Evolutionary conservation across 805 yeast genomes (phyloP), one percentile per base, ranked within the genome.

Genomic region (Ogataea sp.): DNA sequence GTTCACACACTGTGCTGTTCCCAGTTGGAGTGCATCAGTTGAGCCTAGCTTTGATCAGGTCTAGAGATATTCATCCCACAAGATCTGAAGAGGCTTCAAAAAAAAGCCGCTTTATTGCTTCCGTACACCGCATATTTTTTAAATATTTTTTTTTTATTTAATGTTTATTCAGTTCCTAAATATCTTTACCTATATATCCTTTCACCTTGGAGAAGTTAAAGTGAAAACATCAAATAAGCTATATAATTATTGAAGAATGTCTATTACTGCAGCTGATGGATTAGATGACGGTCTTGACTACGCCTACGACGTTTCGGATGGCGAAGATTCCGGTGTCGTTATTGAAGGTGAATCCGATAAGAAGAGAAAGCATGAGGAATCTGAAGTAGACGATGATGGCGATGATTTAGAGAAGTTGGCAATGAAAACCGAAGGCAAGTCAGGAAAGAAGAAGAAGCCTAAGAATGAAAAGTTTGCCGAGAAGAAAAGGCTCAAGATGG

Each of bases 261-360:
- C 31, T 5, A 23, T 17, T 13, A 40, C 43, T n/a, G 56, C 39
- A 11, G 83, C 71, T 14, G 95, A 87, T 58, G 95, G 82, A 43
- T 65, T 86, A 42, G 89, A 84, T 38, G 95, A 85, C 54, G 90
- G 87, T 2, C 63, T 86, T 37, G 82, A 70, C 3, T 83, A 83
- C 30, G 49, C 61, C 23, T 54, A 60, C n/a, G 59, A 49, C 14
- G 31, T n/a, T 14, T 20, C 25, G 3, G 32, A 35, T 27, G 26
- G 9, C 5, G 37, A 26, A 35, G 23, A 17, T 9, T 25, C 16
- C 20, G 37, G 9, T 9, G 6, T 20, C 11, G 34, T 20, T 15
- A 30, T 15, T 30, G 33, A 58, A 15, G 56, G 48, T 16, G 52
- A 48, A 27, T 43, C 27, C 32, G 32, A 17, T 31, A 32, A 17